Base-by-base conservation (phyloP, 148 eudicot genomes). In the Rhododendron ferrugineum region DNA sequence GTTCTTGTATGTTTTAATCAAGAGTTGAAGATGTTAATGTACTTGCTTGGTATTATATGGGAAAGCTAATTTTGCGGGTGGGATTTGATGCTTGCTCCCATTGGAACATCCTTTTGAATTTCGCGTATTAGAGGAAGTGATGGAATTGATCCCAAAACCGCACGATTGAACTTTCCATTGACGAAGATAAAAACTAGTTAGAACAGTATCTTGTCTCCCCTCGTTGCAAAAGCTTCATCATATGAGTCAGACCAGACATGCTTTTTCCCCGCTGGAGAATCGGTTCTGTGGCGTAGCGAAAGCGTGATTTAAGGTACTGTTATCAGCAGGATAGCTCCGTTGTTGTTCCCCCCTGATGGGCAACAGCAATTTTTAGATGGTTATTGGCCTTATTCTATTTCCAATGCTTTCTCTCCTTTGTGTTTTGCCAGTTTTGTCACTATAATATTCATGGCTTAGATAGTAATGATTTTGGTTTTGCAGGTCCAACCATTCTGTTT, bases 401-500 rank as follows among this genome's bases (percentile, higher is more conserved):
- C 22, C 22, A 54, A 15, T 54, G 60, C 0, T 54, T 54, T 3
- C 4, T 54, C 60, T 2, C 60, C 4, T 54, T 15, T 16, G 60
- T 54, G 22, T 54, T 54, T 54, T 16, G 60, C 60, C 60, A 15
- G 6, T 16, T 15, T 54, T 54, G 60, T 54, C 22, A 54, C 22
- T 54, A 54, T 54, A 54, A 16, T 54, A 3, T 4, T 54, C 22
- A 16, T 16, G 60, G 60, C 60, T 54, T 16, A 54, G 60, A 16
- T 54, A 54, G 60, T 54, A 16, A 22, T 54, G 60, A 16, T 50
- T 3, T 50, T 50, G 4, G 54, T 75, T 82, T 89, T 92, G 90
- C 98, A 95, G 99, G 99, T 89, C 99, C 99, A 80, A 96, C 98
- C 40, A 91, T 96, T 84, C 92, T 96, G 52, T 96, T 96, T 84